Conservation (phyloP, 305 asterid species). For the Stenogyne calaminthoides region DNA sequence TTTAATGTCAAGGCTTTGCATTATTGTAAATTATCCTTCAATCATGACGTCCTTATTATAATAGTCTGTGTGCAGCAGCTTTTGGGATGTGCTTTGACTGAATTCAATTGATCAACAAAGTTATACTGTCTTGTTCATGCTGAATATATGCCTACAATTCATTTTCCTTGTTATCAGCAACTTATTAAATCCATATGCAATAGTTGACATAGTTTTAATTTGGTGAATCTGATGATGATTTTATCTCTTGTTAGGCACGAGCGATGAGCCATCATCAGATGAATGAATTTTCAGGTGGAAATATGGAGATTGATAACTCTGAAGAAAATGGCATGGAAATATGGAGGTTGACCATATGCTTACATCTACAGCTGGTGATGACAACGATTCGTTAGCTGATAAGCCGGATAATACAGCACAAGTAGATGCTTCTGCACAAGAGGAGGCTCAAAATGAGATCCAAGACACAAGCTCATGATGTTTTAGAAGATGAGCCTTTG, state of each 20-base stretch:
- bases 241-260: slow-evolving; percentile 46
- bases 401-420: slow-evolving; percentile 26
- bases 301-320: slow-evolving; percentile 34
- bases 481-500: slow-evolving; percentile 4
- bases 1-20: background rate
- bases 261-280: slow-evolving; percentile 51
- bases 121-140: background rate
- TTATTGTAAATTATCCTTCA: background rate
- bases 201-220: background rate
- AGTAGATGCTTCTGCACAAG: slow-evolving; percentile 15
- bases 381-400: slow-evolving; percentile 27
- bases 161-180: background rate
- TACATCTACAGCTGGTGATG: slow-evolving; percentile 36
- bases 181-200: background rate
- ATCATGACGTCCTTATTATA: background rate
- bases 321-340: slow-evolving; percentile 40
- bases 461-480: slow-evolving; percentile 22
- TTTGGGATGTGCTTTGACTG: background rate
- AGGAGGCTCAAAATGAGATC: slow-evolving; percentile 13
- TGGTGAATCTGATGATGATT: slow-evolving; percentile 9
- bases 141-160: background rate
- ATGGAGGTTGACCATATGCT: slow-evolving; percentile 33
- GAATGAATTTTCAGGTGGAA: slow-evolving; percentile 43
- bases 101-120: background rate
- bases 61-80: background rate